These are phyloP conservation scores for Sugiyamaella chiloensis DNA, from an alignment of 805 yeast species.

Conservation along the genomic window DNA sequence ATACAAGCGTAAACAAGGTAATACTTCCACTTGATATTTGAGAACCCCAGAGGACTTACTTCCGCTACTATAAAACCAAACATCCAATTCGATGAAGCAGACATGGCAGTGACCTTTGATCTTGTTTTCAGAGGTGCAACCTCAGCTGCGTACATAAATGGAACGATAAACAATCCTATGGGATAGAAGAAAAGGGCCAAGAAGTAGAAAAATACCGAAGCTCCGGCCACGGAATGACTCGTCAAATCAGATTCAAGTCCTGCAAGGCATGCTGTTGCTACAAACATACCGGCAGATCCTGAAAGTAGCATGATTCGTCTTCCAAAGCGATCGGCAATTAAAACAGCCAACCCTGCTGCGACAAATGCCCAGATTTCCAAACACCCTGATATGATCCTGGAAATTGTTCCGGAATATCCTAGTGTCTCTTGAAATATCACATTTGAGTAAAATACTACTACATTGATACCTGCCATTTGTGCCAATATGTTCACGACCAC, in stretches of 20 bases:
- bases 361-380: constrained; percentile 5
- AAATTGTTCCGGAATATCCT: constrained; percentile 10
- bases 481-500: constrained; percentile 12
- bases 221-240: neutral
- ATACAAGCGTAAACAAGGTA: constrained; percentile 43
- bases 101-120: constrained; percentile 32
- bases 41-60: constrained; percentile 42
- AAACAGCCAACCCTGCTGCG: constrained; percentile 9
- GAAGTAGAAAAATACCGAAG: constrained; percentile 7
- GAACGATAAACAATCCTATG: constrained; percentile 15
- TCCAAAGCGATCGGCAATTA: constrained; percentile 9
- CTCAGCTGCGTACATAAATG: constrained; percentile 49
- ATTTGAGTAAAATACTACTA: constrained; percentile 17
- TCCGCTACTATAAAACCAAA: constrained; percentile 43
- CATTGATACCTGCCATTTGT: constrained; percentile 17
- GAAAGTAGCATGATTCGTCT: constrained; percentile 9
- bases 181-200: constrained; percentile 15
- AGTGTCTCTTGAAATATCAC: neutral
- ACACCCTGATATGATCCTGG: constrained; percentile 14
- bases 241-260: constrained; percentile 17
- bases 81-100: constrained; percentile 47
- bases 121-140: constrained; percentile 48
- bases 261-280: neutral
- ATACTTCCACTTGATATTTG: constrained; percentile 49
- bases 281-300: neutral